These are phyloP conservation scores for Tuber indicum DNA, from an alignment of 495 filamentous ascomycete genomes.

Conservation along the genomic window DNA sequence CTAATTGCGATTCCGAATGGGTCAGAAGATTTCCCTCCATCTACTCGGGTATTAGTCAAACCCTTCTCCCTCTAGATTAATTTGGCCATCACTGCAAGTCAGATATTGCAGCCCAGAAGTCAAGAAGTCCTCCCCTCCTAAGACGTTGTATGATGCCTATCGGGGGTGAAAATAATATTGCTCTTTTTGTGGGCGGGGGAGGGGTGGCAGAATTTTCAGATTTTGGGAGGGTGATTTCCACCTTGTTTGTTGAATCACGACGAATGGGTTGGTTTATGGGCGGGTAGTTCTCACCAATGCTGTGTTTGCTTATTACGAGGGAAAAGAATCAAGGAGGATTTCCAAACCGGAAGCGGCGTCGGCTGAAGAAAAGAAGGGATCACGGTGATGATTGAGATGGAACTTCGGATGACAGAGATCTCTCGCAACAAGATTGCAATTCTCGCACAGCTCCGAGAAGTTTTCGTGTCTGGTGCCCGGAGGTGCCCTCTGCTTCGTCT, in stretches of 20 bases:
- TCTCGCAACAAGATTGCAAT: too few relatives aligned
- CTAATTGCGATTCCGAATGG: slow-evolving; percentile 41
- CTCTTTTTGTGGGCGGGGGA: slow-evolving; percentile 50
- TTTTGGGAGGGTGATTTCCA: slow-evolving; percentile 17
- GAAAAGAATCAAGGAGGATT: too few relatives aligned
- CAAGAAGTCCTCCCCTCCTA: slow-evolving; percentile 52
- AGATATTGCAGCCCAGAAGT: slow-evolving; percentile 43
- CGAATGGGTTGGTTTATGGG: not conserved
- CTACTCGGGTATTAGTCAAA: slow-evolving; percentile 43
- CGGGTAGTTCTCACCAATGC: too few relatives aligned
- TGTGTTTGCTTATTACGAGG: too few relatives aligned
- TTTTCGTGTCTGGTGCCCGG: too few relatives aligned
- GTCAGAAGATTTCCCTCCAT: slow-evolving; percentile 46
- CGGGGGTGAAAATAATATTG: slow-evolving; percentile 46
- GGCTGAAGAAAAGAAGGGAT: too few relatives aligned
- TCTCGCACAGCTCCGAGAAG: too few relatives aligned
- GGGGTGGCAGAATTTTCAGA: slow-evolving; percentile 48
- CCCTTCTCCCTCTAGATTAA: slow-evolving; percentile 44
- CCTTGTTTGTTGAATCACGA: not conserved
- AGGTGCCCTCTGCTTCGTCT: too few relatives aligned
- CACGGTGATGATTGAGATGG: too few relatives aligned
- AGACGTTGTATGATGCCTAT: slow-evolving; percentile 47
- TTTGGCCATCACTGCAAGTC: slow-evolving; percentile 28
- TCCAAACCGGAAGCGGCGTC: too few relatives aligned
- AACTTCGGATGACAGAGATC: too few relatives aligned